Evolutionary conservation across 805 yeast species (phyloP).

Genomic region (Geotrichum ghanense): DNA sequence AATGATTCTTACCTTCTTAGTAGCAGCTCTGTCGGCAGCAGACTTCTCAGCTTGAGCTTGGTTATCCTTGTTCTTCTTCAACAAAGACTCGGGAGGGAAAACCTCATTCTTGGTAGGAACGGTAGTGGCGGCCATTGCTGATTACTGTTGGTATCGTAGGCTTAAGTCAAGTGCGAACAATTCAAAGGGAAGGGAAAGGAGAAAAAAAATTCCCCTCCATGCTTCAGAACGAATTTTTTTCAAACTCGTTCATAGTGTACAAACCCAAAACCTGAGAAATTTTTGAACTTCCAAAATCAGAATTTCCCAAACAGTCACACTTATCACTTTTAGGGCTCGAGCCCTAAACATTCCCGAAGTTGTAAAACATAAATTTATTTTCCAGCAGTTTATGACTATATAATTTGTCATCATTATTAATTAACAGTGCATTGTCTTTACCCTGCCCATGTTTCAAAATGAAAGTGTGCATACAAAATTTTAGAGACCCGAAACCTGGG

Average conservation of each 20-base stretch:
- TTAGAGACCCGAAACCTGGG: too few relatives aligned
- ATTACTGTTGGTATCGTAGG: constrained; percentile 1
- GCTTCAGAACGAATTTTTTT: not conserved
- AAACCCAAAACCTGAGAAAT: constrained; percentile 2
- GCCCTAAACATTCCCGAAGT: too few relatives aligned
- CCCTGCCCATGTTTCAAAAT: too few relatives aligned
- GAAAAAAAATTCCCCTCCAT: not conserved
- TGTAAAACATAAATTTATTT: too few relatives aligned
- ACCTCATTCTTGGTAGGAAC: constrained; percentile 19
- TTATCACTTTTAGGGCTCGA: not conserved
- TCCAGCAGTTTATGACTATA: too few relatives aligned
- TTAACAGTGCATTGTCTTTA: too few relatives aligned
- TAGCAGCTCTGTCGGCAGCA: constrained; percentile 30
- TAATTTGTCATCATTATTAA: too few relatives aligned
- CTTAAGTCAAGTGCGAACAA: constrained; percentile 1
- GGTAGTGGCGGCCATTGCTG: constrained; percentile 10
- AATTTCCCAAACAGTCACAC: not conserved
- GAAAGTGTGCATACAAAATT: too few relatives aligned
- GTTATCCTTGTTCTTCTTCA: constrained; percentile 49
- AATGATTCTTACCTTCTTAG: constrained; percentile 12
- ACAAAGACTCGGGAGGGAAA: constrained; percentile 44
- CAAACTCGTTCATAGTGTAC: not conserved
- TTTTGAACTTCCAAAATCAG: not conserved
- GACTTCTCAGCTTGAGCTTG: constrained; percentile 46
- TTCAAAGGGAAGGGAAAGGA: not conserved